Evolutionary conservation across 352 stramenopile genomes (phyloP).

Genomic region (Phytophthora idaei): DNA sequence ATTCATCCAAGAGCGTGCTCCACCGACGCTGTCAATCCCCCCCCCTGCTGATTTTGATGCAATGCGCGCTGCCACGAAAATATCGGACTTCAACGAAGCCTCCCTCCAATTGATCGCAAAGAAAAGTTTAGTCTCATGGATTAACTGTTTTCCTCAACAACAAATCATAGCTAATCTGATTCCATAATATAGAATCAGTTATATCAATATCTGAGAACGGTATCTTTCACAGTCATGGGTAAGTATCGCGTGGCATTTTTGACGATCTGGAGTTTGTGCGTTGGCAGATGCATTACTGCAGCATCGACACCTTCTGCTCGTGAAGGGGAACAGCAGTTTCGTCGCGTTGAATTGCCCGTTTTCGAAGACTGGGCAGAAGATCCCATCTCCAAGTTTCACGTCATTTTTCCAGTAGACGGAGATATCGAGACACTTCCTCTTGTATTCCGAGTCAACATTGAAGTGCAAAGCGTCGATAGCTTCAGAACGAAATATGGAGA

Average conservation of each 20-base stretch:
- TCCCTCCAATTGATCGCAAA: no score
- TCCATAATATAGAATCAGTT: neutral
- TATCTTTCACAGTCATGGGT: neutral
- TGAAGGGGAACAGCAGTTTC: neutral
- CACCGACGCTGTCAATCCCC: no score
- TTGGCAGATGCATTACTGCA: neutral
- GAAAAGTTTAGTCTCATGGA: neutral
- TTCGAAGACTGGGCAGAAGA: neutral
- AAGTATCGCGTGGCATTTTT: constrained; percentile 1
- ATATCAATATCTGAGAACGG: neutral
- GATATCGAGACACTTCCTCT: constrained; percentile 15
- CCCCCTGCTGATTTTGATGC: no score
- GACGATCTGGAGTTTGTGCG: constrained; percentile 5
- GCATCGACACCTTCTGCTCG: neutral
- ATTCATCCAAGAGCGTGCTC: no score
- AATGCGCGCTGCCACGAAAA: no score
- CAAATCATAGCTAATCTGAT: neutral
- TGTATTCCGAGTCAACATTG: constrained; percentile 2
- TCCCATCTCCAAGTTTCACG: constrained; percentile 8
- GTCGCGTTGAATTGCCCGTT: neutral
- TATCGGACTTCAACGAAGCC: no score
- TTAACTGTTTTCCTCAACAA: neutral
- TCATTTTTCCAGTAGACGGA: constrained; percentile 8
- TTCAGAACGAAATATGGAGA: constrained; percentile 7
- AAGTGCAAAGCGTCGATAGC: constrained; percentile 4